These are phyloP conservation scores for Tribonema minus DNA, from an alignment of 108 stramenopile genomes.

Conservation along the genomic window DNA sequence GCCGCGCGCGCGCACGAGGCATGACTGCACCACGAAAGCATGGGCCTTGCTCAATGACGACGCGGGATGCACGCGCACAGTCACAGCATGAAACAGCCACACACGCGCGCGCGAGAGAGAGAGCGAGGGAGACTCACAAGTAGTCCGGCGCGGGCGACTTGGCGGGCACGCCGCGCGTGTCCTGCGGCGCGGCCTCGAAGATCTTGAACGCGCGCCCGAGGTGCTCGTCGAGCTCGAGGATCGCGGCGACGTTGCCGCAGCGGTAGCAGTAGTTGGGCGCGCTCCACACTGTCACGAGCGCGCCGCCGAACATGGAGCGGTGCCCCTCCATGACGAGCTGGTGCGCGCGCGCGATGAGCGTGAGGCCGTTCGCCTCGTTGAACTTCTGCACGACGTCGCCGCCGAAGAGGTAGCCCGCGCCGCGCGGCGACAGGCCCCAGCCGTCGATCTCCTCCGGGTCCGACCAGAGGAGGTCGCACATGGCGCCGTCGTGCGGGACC, in stretches of 20 bases:
- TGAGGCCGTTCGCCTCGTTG: conserved; percentile 82
- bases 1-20: neutral
- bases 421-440: conserved; percentile 94
- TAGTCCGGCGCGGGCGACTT: conserved; percentile 94
- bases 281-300: conserved; percentile 95
- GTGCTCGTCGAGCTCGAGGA: conserved; percentile 93
- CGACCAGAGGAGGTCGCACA: conserved; percentile 98
- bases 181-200: conserved; percentile 95
- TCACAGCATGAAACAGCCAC: neutral
- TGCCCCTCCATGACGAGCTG: conserved; percentile 98
- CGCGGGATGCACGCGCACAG: no score
- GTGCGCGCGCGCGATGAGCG: conserved; percentile 93
- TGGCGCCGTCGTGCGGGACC: conserved; percentile 97
- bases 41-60: no score
- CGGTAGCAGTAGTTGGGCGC: conserved; percentile 99
- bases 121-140: conserved; percentile 50
- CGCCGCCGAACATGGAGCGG: conserved; percentile 84
- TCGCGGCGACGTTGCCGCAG: conserved; percentile 94
- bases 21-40: neutral
- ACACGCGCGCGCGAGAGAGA: neutral
- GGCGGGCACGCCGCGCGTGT: conserved; percentile 84
- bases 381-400: conserved; percentile 94
- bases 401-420: conserved; percentile 96
- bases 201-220: conserved; percentile 79
- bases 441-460: conserved; percentile 97